Conservation (phyloP, 2,329 filamentous ascomycete species). For the Ampelomyces quisqualis region DNA sequence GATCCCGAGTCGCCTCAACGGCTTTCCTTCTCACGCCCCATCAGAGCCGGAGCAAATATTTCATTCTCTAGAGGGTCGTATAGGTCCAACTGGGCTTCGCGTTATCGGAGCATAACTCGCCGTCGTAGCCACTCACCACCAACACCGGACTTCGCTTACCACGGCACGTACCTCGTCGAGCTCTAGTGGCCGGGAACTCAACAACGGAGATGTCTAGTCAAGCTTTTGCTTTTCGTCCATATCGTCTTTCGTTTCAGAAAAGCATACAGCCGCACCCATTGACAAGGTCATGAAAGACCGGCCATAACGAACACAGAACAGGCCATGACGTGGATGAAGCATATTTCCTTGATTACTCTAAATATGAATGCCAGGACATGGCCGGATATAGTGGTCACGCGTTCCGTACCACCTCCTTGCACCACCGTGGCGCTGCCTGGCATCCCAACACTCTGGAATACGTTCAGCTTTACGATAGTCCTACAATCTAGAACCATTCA, state of each 20-base stretch:
- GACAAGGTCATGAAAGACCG: no score
- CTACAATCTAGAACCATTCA: constrained; percentile 13
- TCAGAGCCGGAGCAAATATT: no score
- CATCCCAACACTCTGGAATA: constrained; percentile 19
- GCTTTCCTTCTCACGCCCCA: no score
- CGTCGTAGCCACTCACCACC: constrained; percentile 1
- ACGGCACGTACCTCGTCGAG: constrained; percentile 6
- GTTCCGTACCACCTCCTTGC: constrained; percentile 10
- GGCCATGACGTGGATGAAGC: no score
- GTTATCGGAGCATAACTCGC: not conserved
- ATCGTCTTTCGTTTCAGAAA: no score
- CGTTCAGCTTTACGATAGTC: constrained; percentile 17
- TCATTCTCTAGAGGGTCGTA: not conserved
- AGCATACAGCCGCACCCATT: no score
- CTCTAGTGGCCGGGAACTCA: constrained; percentile 4
- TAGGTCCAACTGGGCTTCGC: not conserved
- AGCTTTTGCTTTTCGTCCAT: not conserved
- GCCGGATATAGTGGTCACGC: not conserved
- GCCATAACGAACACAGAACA: no score
- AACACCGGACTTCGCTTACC: constrained; percentile 15
- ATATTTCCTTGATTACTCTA: no score
- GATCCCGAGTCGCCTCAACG: no score
- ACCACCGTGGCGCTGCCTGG: constrained; percentile 13
- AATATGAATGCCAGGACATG: no score
- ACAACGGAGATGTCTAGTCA: not conserved